phyloP scores from a whole-genome alignment of 305 asterid genomes.

The Petunia hybrid region DNA sequence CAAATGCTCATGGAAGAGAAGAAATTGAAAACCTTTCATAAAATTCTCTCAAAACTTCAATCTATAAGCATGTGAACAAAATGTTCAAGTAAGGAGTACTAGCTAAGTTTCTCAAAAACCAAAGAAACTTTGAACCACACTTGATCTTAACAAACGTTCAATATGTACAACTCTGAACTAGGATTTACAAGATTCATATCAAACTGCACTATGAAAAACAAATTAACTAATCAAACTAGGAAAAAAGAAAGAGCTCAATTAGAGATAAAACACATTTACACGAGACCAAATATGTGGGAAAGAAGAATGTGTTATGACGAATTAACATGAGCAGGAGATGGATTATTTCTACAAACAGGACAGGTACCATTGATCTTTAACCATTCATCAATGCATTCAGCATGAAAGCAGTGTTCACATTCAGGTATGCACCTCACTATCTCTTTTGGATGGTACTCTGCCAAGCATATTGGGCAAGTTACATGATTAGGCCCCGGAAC shows the following conservation, averaged over 20 bases:
- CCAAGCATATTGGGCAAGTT: slow-evolving; percentile 73
- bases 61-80: background rate
- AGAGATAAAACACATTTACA: background rate
- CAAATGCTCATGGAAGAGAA: background rate
- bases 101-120: background rate
- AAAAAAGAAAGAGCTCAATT: too few species aligned
- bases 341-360: slow-evolving; percentile 76
- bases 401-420: slow-evolving; percentile 81
- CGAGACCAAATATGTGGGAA: too few species aligned
- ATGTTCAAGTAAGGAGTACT: background rate
- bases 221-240: background rate
- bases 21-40: background rate
- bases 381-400: slow-evolving; percentile 81
- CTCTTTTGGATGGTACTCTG: slow-evolving; percentile 67
- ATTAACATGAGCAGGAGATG: slow-evolving; percentile 40
- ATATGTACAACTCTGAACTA: slow-evolving; percentile 15
- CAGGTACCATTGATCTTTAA: slow-evolving; percentile 63
- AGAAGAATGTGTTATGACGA: background rate
- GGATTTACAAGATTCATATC: background rate
- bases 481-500: slow-evolving; percentile 71
- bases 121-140: background rate
- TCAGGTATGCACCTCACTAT: slow-evolving; percentile 63
- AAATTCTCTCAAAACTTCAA: background rate
- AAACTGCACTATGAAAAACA: background rate
- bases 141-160: background rate